Evolutionary conservation across 495 filamentous ascomycete species (phyloP), one percentile per base, ranked within the genome.

Genomic region (Staphylotrichum longicolle): DNA sequence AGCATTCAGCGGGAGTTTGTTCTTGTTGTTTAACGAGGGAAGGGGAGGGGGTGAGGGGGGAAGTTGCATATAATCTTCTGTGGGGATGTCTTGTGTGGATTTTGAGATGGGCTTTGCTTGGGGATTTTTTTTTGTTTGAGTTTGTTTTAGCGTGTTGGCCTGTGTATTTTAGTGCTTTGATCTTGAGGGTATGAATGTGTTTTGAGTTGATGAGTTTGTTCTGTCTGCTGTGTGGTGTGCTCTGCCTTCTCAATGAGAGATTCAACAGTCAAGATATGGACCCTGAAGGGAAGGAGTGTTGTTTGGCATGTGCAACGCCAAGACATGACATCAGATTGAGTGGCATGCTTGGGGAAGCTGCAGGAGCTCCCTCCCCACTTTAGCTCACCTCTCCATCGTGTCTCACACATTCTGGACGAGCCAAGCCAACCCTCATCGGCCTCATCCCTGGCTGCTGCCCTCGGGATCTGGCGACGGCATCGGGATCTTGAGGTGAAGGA

Each of bases 241-340:
- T 49, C 3, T 49, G 20, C 9, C 8, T 10, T 32, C n/a, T n/a
- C n/a, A n/a, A n/a, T n/a, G n/a, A n/a, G n/a, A n/a, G n/a, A n/a
- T n/a, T n/a, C n/a, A n/a, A n/a, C n/a, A n/a, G 20, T 30, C 27
- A 49, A 27, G 20, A 27, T 27, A 27, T 27, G 20, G 20, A 27
- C 20, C 20, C 20, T 27, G 20, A 27, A 27, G 20, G n/a, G 5
- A 4, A 7, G 27, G 7, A 10, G 27, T 20, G 9, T 35, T 54
- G 11, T 15, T 27, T 57, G 42, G 54, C 41, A 46, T 57, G 54
- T 45, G 54, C 2, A 33, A 42, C 32, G 58, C 58, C 58, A 60
- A 60, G 58, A 47, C 58, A 60, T 60, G 58, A 60, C 58, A 60
- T 60, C 58, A 60, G 33, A n/a, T 27, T 27, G 14, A 10, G 10